These are phyloP conservation scores for Hyaloscypha bicolor DNA, from an alignment of 495 filamentous ascomycete species.

Conservation along the genomic window DNA sequence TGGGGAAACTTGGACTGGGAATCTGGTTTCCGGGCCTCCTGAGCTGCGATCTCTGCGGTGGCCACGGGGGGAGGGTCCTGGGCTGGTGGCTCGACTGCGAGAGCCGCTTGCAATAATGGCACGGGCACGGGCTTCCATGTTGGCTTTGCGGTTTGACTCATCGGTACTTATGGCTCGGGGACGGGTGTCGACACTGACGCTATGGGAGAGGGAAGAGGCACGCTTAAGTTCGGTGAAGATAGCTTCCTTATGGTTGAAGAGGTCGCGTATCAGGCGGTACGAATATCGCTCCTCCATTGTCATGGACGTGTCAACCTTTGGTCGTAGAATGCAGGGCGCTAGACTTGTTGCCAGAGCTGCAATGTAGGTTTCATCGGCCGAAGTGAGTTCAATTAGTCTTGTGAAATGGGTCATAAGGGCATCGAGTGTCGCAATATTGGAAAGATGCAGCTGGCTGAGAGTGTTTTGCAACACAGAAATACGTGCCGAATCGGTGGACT, in stretches of 20 bases:
- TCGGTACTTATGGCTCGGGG: conserved; percentile 92
- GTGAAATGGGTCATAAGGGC: conserved; percentile 98
- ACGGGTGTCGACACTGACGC: conserved; percentile 39
- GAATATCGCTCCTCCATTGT: conserved; percentile 95
- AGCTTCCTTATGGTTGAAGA: conserved; percentile 89
- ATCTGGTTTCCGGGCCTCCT: conserved; percentile 77
- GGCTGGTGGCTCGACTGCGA: conserved; percentile 72
- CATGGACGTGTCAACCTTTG: conserved; percentile 79
- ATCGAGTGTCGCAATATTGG: conserved; percentile 98
- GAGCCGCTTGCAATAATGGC: conserved; percentile 66
- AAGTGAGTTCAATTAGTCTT: conserved; percentile 93
- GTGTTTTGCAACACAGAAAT: conserved; percentile 95
- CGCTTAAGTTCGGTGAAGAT: conserved; percentile 98
- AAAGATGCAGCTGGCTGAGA: conserved; percentile 88
- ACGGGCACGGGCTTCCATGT: conserved; percentile 89
- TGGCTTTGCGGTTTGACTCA: conserved; percentile 90
- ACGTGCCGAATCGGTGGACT: conserved; percentile 66
- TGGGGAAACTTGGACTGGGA: conserved; percentile 78
- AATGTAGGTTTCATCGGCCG: conserved; percentile 87
- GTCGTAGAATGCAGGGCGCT: conserved; percentile 85
- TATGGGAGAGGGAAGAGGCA: conserved; percentile 68
- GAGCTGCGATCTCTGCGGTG: conserved; percentile 79
- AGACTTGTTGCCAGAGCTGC: conserved; percentile 74
- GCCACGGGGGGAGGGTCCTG: conserved; percentile 61
- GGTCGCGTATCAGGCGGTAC: conserved; percentile 88